Conservation (phyloP, 1,139 yeast genomes). For the Suhomyces choctaworum region DNA sequence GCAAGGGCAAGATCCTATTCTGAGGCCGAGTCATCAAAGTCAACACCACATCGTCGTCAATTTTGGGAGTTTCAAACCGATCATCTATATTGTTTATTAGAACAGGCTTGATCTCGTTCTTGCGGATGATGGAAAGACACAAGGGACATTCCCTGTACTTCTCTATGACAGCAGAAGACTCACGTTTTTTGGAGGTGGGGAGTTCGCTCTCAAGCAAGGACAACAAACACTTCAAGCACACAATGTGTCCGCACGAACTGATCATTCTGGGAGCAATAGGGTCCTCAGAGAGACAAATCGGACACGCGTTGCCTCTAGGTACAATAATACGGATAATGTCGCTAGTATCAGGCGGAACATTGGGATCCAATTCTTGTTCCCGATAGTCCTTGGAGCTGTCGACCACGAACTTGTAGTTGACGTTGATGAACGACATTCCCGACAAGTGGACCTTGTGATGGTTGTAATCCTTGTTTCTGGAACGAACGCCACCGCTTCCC, state of each 20-base stretch:
- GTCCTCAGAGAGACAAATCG: conserved; percentile 83
- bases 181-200: conserved; percentile 38
- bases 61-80: conserved; percentile 58
- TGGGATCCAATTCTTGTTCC: conserved; percentile 69
- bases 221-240: conserved; percentile 80
- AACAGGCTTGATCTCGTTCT: conserved; percentile 68
- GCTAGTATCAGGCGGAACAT: conserved; percentile 62
- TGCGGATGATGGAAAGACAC: conserved; percentile 68
- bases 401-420: conserved; percentile 80
- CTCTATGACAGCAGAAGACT: conserved; percentile 43
- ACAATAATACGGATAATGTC: conserved; percentile 71
- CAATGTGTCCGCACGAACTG: conserved; percentile 83
- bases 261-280: conserved; percentile 95
- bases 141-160: conserved; percentile 80
- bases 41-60: conserved; percentile 60
- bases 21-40: conserved; percentile 72
- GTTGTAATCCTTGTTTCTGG: conserved; percentile 5
- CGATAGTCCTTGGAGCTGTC: conserved; percentile 58
- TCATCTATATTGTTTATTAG: conserved; percentile 56
- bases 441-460: conserved; percentile 43
- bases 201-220: conserved; percentile 66
- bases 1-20: conserved; percentile 63
- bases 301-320: conserved; percentile 78
- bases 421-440: conserved; percentile 79
- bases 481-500: conserved; percentile 4